phyloP scores from a whole-genome alignment of 768 basidiomycete genomes.

The Butyriboletus loyo region DNA sequence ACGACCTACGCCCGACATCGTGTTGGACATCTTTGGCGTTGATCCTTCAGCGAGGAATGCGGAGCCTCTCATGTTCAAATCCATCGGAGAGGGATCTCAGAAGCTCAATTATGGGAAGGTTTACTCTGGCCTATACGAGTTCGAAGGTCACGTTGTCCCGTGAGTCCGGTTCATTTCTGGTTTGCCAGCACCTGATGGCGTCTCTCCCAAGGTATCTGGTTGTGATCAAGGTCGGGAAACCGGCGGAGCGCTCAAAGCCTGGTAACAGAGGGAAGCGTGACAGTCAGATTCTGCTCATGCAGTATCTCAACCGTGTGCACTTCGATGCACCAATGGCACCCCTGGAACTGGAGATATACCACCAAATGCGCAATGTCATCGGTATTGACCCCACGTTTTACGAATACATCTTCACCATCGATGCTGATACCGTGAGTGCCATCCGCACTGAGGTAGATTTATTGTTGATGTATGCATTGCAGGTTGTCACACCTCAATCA shows the following conservation, averaged over 20 bases:
- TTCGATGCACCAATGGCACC: slow-evolving; percentile 67
- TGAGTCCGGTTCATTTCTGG: slow-evolving; percentile 27
- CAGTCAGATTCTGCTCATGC: slow-evolving; percentile 63
- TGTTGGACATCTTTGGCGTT: slow-evolving; percentile 64
- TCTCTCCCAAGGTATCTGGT: slow-evolving; percentile 48
- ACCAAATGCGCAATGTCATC: slow-evolving; percentile 73
- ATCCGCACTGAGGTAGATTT: background rate
- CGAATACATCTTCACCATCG: slow-evolving; percentile 70
- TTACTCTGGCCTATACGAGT: slow-evolving; percentile 69
- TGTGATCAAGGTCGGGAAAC: slow-evolving; percentile 64
- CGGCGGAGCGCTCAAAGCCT: slow-evolving; percentile 60
- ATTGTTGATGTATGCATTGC: slow-evolving; percentile 13
- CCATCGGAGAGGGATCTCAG: slow-evolving; percentile 63
- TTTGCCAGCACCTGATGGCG: background rate
- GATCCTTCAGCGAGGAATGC: slow-evolving; percentile 61
- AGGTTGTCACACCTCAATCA: slow-evolving; percentile 63
- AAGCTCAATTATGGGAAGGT: slow-evolving; percentile 70
- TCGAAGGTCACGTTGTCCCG: slow-evolving; percentile 68
- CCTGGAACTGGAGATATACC: slow-evolving; percentile 66
- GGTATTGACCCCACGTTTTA: slow-evolving; percentile 75
- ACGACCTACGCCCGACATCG: slow-evolving; percentile 61
- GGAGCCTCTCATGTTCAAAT: slow-evolving; percentile 65
- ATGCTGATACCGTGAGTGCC: slow-evolving; percentile 59
- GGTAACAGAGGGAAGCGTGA: slow-evolving; percentile 70
- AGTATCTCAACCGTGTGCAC: slow-evolving; percentile 67